Evolutionary conservation across 169 alveolate genomes (phyloP).

Genomic region (Plasmodium ovale): DNA sequence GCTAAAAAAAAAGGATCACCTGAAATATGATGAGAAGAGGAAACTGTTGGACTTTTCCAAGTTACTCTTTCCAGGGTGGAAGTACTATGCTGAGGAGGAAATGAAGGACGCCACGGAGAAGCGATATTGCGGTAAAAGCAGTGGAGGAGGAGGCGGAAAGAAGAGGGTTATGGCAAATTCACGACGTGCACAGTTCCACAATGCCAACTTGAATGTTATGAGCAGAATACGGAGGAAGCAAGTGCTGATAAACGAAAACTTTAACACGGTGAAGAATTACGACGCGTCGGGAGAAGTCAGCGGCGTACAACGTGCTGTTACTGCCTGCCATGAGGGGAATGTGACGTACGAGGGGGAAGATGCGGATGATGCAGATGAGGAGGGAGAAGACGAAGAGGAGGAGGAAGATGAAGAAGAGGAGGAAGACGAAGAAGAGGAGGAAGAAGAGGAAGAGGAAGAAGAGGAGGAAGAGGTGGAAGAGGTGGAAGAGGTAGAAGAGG

Average conservation of each 20-base stretch:
- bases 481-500: constrained; percentile 4
- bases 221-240: constrained; percentile 28
- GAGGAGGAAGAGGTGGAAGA: constrained; percentile 33
- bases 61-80: constrained; percentile 76
- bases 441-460: constrained; percentile 8
- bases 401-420: constrained; percentile 11
- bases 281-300: not conserved
- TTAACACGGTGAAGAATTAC: constrained; percentile 24
- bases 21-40: constrained; percentile 73
- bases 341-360: constrained; percentile 41
- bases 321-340: not conserved
- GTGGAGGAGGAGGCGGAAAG: constrained; percentile 1
- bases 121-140: not conserved
- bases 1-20: constrained; percentile 63
- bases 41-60: constrained; percentile 70
- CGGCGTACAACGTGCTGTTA: not conserved
- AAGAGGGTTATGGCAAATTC: not conserved
- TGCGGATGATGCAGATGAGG: constrained; percentile 19
- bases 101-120: constrained; percentile 24
- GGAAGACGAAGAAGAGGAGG: constrained; percentile 15
- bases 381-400: constrained; percentile 3
- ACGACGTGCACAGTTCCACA: too few relatives aligned
- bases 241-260: constrained; percentile 50
- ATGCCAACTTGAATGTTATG: not conserved
- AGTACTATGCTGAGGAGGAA: constrained; percentile 75